Evolutionary conservation across 148 eudicot genomes (phyloP), one percentile per base, ranked within the genome.

Genomic region (Heliosperma pusillum): DNA sequence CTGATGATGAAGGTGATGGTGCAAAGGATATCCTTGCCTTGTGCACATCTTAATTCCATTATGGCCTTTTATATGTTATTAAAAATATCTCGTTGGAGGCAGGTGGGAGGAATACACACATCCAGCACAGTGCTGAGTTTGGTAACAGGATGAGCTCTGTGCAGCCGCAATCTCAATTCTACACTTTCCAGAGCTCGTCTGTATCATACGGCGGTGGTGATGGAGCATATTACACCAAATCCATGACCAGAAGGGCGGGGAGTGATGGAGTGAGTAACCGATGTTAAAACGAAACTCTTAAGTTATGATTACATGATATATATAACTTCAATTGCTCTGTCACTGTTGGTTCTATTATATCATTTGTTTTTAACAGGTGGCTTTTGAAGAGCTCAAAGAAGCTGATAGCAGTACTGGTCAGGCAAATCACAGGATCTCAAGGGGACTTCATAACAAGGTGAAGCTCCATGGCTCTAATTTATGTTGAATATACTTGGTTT

Each of bases 371-470:
- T 69, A 77, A 50, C 77, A 94, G 98, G 79, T 91, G 78, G 82
- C 85, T 29, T 75, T 92, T 70, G 97, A 92, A 69, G 98, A 94
- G 79, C 53, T 77, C n/a, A 94, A 89, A 84, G 97, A 92, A 89
- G 98, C 97, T 72, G 90, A 94, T 83, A 83, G 89, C 47, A 77
- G 87, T 60, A 87, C 88, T 76, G 85, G 98, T 76, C 88, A 85
- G 85, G 98, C 98, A 64, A 74, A 81, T 78, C 98, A 94, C 82
- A 87, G 85, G 80, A 75, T 94, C 78, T 90, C 88, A 12, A 88
- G 89, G 82, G 98, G 96, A 64, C 84, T 91, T 60, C 84, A 89
- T 78, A 82, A 87, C 45, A 92, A 92, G 97, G 98, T 94, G 85
- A 40, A 9, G 9, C 45, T 71, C 5, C 71, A 21, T 45, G 66